Percentiles rank a stretch among this genome's conserved stretches.
Conservation (phyloP, 2,329 filamentous ascomycete species). For the Calonectria pseudoreteaudii region DNA sequence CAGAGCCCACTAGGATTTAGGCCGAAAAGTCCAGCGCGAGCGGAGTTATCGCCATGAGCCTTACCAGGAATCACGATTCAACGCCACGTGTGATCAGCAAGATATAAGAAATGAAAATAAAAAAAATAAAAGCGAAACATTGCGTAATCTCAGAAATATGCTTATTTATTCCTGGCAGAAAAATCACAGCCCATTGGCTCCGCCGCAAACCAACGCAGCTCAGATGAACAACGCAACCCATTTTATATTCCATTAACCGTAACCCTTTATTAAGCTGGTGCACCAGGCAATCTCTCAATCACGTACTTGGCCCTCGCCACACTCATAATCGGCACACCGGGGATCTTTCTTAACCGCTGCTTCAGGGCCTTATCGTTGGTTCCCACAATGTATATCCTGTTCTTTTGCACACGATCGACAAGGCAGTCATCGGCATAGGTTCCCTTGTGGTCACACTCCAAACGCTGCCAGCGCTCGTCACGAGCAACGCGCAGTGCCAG, state of each 20-base stretch:
- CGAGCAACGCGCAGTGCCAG: constrained; percentile 87
- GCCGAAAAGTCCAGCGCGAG: neutral
- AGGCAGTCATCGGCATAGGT: constrained; percentile 86
- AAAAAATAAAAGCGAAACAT: neutral
- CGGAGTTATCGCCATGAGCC: neutral
- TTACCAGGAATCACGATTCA: neutral
- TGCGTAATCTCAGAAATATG: neutral
- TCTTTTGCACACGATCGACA: constrained; percentile 78
- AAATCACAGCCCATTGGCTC: neutral
- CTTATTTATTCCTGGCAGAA: neutral
- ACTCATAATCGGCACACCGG: constrained; percentile 78
- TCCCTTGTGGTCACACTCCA: constrained; percentile 92
- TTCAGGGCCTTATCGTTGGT: constrained; percentile 85
- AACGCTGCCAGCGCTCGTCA: constrained; percentile 87
- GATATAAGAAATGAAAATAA: neutral
- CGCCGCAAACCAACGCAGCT: neutral
- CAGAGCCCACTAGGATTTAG: neutral
- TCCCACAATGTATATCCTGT: constrained; percentile 82
- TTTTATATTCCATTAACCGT: constrained; percentile 14
- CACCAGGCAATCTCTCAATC: constrained; percentile 90
- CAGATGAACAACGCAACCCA: constrained; percentile 2
- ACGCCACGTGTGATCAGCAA: neutral
- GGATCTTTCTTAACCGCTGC: constrained; percentile 80
- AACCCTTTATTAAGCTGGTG: constrained; percentile 67
- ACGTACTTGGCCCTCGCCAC: constrained; percentile 92